These are phyloP conservation scores for Solanum etuberosum DNA, from an alignment of 257 asterid species.

Conservation along the genomic window DNA sequence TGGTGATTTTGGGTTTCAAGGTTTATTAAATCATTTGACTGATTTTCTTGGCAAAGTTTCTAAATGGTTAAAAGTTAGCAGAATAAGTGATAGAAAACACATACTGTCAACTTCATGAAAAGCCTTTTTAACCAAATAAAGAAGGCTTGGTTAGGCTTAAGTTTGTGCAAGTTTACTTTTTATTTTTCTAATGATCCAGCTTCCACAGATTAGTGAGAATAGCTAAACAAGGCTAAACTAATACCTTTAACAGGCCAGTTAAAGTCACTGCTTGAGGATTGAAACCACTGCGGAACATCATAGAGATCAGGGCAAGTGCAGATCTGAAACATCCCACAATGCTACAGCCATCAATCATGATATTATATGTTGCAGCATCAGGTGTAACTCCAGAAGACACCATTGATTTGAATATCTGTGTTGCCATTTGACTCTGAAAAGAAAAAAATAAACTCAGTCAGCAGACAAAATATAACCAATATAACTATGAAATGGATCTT, in stretches of 20 bases:
- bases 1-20: not conserved
- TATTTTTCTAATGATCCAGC: not conserved
- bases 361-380: slow-evolving; percentile 41
- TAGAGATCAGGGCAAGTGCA: slow-evolving; percentile 52
- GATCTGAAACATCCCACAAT: slow-evolving; percentile 43
- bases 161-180: not conserved
- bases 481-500: not conserved
- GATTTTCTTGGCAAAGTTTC: not conserved
- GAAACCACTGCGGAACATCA: slow-evolving; percentile 72
- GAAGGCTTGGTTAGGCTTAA: not conserved
- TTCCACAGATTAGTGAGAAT: not conserved
- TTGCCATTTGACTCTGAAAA: slow-evolving; percentile 44
- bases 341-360: slow-evolving; percentile 70
- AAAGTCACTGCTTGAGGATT: slow-evolving; percentile 30
- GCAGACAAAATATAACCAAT: not conserved
- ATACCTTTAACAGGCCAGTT: slow-evolving; percentile 65
- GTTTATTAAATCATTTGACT: not conserved
- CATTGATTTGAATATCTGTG: slow-evolving; percentile 57
- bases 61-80: not conserved
- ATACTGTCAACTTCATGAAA: not conserved
- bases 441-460: not conserved
- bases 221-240: not conserved
- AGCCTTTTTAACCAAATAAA: not conserved
- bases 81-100: not conserved
- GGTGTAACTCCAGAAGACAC: slow-evolving; percentile 42